Conservation (phyloP, 768 basidiomycete species). For the Lentinus brumalis region DNA sequence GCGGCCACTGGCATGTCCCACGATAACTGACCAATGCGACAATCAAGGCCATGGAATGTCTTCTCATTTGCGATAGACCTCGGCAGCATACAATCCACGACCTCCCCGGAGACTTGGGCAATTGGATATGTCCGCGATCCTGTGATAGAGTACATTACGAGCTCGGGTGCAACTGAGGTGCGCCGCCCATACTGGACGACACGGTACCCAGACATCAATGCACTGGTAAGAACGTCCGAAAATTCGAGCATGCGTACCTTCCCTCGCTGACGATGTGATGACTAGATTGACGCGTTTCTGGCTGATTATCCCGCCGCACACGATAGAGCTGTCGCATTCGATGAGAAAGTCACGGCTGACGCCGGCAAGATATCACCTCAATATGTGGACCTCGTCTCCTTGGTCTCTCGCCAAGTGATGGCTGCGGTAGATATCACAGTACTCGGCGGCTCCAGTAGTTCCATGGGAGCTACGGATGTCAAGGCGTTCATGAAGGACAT, state of each 20-base stretch:
- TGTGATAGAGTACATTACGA: constrained; percentile 21
- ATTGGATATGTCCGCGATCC: constrained; percentile 30
- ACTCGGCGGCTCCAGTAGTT: constrained; percentile 14
- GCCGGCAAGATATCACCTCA: constrained; percentile 23
- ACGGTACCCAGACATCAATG: constrained; percentile 1
- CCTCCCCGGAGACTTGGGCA: constrained; percentile 26
- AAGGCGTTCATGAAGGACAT: constrained; percentile 24
- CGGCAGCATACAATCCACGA: constrained; percentile 20
- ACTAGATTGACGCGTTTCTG: constrained; percentile 25
- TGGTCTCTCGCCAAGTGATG: constrained; percentile 30
- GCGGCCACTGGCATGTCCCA: too few relatives aligned
- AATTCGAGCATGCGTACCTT: not conserved
- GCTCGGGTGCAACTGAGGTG: constrained; percentile 4
- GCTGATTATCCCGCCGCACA: constrained; percentile 23
- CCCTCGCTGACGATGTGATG: not conserved
- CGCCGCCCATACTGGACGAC: constrained; percentile 24
- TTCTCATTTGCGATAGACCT: constrained; percentile 29
- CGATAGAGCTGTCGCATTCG: constrained; percentile 22
- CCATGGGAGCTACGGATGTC: constrained; percentile 27
- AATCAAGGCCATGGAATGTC: constrained; percentile 15
- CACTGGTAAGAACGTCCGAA: not conserved
- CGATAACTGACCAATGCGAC: too few relatives aligned
- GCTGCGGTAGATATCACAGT: constrained; percentile 31
- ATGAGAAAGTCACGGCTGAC: constrained; percentile 23
- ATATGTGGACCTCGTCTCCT: constrained; percentile 28